Percentiles rank a stretch among this genome's conserved stretches.
phyloP scores from a whole-genome alignment of 805 yeast genomes.

The Schizosaccharomyces lindneri region DNA sequence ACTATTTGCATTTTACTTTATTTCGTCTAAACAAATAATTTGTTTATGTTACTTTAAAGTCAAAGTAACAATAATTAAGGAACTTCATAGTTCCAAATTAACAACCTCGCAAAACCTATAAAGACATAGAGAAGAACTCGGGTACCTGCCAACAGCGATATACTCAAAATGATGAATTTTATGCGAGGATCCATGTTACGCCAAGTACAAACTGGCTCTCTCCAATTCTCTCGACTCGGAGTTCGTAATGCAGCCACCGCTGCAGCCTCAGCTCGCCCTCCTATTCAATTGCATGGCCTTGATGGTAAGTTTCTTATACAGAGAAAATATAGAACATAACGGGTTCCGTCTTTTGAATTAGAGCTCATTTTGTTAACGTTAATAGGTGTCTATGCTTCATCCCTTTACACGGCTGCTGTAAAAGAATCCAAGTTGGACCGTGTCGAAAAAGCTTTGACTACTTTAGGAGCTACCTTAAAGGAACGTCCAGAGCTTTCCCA shows the following conservation, averaged over 20 bases:
- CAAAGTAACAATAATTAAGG: too few relatives aligned
- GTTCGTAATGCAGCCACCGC: not conserved
- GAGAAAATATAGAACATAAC: not conserved
- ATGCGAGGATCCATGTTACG: not conserved
- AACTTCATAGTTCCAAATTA: too few relatives aligned
- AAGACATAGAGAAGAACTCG: too few relatives aligned
- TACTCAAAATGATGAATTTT: not conserved
- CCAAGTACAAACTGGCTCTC: not conserved
- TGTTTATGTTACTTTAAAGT: too few relatives aligned
- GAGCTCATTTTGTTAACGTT: not conserved
- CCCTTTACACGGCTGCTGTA: slow-evolving; percentile 76
- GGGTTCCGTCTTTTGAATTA: not conserved
- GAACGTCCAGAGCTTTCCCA: slow-evolving; percentile 38
- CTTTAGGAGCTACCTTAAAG: slow-evolving; percentile 28
- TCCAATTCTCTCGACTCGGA: not conserved
- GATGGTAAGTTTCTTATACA: not conserved
- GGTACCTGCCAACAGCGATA: not conserved
- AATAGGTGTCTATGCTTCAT: slow-evolving; percentile 38
- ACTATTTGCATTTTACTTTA: too few relatives aligned
- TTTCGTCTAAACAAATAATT: too few relatives aligned
- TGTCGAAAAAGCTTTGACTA: slow-evolving; percentile 38
- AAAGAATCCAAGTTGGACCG: slow-evolving; percentile 53
- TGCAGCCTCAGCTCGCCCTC: not conserved
- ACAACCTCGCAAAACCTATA: too few relatives aligned
- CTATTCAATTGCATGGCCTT: not conserved